phyloP scores from a whole-genome alignment of 2,329 filamentous ascomycete genomes.

The Teratosphaeria gauchensis region DNA sequence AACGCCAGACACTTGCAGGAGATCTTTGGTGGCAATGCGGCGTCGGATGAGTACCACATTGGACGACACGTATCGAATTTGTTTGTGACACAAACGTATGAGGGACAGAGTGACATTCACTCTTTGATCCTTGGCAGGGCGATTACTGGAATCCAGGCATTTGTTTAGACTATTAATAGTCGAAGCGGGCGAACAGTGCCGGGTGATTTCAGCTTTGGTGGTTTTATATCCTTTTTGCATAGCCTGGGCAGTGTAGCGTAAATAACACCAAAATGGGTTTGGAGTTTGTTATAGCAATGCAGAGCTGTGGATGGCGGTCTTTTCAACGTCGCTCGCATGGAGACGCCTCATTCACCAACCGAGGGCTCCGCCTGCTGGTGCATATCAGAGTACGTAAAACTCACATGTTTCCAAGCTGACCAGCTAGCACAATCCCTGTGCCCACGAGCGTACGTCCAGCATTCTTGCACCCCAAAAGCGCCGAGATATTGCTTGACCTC shows the following conservation, averaged over 20 bases:
- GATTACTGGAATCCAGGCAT: conserved; percentile 64
- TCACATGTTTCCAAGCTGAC: neutral
- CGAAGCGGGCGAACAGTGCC: neutral
- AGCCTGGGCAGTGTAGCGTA: neutral
- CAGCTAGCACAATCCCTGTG: neutral
- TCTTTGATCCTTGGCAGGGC: conserved; percentile 44
- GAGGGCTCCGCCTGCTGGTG: too few relatives aligned
- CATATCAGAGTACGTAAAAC: neutral
- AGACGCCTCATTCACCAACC: too few relatives aligned
- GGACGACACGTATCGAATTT: conserved; percentile 91
- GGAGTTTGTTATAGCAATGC: neutral
- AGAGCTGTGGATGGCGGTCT: too few relatives aligned
- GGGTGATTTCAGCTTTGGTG: neutral
- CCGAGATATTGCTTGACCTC: neutral
- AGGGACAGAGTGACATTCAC: conserved; percentile 97
- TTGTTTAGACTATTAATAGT: conserved; percentile 31
- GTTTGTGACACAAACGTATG: conserved; percentile 96
- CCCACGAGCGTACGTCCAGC: neutral
- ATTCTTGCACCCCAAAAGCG: neutral
- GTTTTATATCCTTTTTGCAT: neutral
- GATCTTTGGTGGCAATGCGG: conserved; percentile 95
- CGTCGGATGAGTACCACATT: conserved; percentile 93
- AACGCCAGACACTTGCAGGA: conserved; percentile 82
- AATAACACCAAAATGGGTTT: neutral
- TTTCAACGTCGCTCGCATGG: too few relatives aligned